Percentiles rank a stretch among this genome's conserved stretches.
Evolutionary conservation across 2,329 filamentous ascomycete genomes (phyloP).

Genomic region (Helminthosporium solani): DNA sequence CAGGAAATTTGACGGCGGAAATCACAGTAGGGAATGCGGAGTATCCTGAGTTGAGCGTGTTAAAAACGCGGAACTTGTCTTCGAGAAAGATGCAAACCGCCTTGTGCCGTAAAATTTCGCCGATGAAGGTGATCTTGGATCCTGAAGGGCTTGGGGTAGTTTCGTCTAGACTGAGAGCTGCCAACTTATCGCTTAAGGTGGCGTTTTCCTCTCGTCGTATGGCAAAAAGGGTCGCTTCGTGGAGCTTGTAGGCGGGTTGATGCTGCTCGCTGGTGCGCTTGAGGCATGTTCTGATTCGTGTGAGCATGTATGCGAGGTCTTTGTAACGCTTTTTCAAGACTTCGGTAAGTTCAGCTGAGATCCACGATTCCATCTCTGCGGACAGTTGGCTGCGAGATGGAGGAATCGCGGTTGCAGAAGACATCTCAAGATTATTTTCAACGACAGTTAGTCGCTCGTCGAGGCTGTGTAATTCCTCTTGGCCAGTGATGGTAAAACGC

Average conservation of each 20-base stretch:
- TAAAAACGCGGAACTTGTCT: constrained; percentile 27
- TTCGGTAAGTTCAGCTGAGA: neutral
- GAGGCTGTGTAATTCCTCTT: constrained; percentile 27
- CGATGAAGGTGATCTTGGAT: constrained; percentile 32
- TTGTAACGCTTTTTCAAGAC: constrained; percentile 16
- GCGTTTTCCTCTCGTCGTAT: constrained; percentile 1
- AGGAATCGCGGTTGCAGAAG: constrained; percentile 6
- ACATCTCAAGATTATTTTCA: constrained; percentile 18
- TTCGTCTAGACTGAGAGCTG: constrained; percentile 19
- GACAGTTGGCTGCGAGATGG: neutral
- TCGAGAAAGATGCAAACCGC: constrained; percentile 29
- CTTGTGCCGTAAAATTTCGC: constrained; percentile 29
- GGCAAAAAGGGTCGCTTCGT: constrained; percentile 38
- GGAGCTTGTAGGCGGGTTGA: constrained; percentile 43
- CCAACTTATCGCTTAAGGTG: constrained; percentile 20
- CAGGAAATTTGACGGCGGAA: constrained; percentile 11
- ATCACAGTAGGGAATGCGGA: neutral
- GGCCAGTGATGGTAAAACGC: constrained; percentile 36
- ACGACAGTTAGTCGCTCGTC: constrained; percentile 16
- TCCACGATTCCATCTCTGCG: neutral
- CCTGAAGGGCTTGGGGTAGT: constrained; percentile 14
- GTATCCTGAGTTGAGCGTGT: neutral
- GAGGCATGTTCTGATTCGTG: constrained; percentile 20
- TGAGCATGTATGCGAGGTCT: constrained; percentile 15
- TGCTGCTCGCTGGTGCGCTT: constrained; percentile 27